phyloP scores from a whole-genome alignment of 2,329 filamentous ascomycete genomes.

The Monilinia polystroma region DNA sequence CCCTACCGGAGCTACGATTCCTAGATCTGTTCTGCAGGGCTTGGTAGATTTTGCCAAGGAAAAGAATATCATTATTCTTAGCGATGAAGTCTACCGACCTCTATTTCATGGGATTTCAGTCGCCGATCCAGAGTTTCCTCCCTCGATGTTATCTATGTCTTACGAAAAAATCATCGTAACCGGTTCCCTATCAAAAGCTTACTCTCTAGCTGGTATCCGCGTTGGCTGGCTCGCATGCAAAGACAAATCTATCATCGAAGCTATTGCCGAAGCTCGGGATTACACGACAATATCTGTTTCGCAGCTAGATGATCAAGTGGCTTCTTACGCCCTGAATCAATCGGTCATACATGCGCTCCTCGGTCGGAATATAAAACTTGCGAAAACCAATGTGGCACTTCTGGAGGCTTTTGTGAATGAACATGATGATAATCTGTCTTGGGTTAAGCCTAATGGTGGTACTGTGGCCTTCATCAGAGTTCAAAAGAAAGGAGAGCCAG shows the following conservation, averaged over 20 bases:
- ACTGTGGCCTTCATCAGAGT: constrained; percentile 79
- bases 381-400: constrained; percentile 63
- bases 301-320: constrained; percentile 77
- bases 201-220: constrained; percentile 76
- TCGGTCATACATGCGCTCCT: constrained; percentile 63
- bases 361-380: constrained; percentile 63
- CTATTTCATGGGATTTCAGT: constrained; percentile 61
- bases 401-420: constrained; percentile 67
- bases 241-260: constrained; percentile 59
- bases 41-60: constrained; percentile 64
- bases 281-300: constrained; percentile 87
- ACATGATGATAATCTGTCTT: constrained; percentile 58
- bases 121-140: constrained; percentile 51
- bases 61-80: constrained; percentile 64
- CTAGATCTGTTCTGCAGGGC: constrained; percentile 56
- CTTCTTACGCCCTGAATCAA: constrained; percentile 68
- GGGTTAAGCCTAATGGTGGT: constrained; percentile 73
- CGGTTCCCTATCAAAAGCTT: constrained; percentile 83
- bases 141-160: constrained; percentile 68
- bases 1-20: constrained; percentile 71
- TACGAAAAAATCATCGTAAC: constrained; percentile 72
- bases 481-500: constrained; percentile 46
- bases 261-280: constrained; percentile 64
- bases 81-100: constrained; percentile 82
- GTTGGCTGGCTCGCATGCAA: constrained; percentile 79